A percentile compares a stretch with the other conserved stretches of the same genome.
These are phyloP conservation scores for Phyllosticta citrichinensis DNA, from an alignment of 2,329 filamentous ascomycete species.

Conservation along the genomic window DNA sequence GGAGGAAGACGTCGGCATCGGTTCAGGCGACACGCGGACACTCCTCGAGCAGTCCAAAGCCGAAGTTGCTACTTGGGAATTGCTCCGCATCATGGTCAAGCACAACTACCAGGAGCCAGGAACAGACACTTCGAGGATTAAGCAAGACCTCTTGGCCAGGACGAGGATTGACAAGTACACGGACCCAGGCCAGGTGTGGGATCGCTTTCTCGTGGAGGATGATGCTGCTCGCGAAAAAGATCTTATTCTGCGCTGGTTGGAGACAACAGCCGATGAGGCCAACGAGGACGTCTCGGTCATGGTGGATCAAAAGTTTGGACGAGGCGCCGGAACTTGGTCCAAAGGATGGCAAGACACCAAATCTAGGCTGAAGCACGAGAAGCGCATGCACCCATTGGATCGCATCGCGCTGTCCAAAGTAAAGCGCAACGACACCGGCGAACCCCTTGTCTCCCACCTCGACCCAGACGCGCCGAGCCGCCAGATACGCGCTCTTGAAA, in stretches of 20 bases:
- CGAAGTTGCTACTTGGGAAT: slow-evolving; percentile 85
- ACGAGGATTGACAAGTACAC: slow-evolving; percentile 37
- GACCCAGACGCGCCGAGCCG: slow-evolving; percentile 84
- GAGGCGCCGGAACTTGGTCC: slow-evolving; percentile 66
- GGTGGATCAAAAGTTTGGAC: slow-evolving; percentile 62
- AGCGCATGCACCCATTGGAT: slow-evolving; percentile 59
- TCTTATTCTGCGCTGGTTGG: slow-evolving; percentile 76
- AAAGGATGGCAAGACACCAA: slow-evolving; percentile 91
- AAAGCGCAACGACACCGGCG: slow-evolving; percentile 35
- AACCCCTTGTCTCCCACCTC: slow-evolving; percentile 69
- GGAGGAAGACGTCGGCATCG: slow-evolving; percentile 17
- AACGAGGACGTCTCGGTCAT: slow-evolving; percentile 65
- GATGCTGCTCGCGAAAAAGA: slow-evolving; percentile 66
- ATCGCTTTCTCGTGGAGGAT: slow-evolving; percentile 65
- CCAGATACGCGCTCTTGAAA: slow-evolving; percentile 65
- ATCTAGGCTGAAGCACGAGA: slow-evolving; percentile 79
- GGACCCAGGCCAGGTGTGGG: slow-evolving; percentile 53
- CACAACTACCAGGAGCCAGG: slow-evolving; percentile 45
- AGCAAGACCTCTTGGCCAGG: slow-evolving; percentile 23
- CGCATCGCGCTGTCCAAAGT: slow-evolving; percentile 34
- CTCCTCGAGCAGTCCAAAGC: slow-evolving; percentile 60
- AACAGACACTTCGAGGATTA: slow-evolving; percentile 22
- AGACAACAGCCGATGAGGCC: slow-evolving; percentile 59
- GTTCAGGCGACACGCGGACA: slow-evolving; percentile 25
- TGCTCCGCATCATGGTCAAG: slow-evolving; percentile 65